Evolutionary conservation across 495 filamentous ascomycete species (phyloP), one percentile per base, ranked within the genome.

Genomic region (Aspergillus cristatus): DNA sequence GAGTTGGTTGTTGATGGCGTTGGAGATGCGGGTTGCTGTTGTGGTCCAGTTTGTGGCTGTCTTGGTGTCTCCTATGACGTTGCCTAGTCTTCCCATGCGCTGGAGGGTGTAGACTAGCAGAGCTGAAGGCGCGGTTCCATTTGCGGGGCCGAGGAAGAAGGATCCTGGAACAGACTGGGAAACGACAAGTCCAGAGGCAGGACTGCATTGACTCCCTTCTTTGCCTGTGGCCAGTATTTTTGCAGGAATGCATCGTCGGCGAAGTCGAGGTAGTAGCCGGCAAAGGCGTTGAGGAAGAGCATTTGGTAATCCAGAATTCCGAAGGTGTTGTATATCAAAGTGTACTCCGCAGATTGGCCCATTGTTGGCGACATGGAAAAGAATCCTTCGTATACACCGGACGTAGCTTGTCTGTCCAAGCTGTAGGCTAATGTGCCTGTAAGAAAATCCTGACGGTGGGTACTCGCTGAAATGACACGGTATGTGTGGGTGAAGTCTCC

Each of bases 401-500:
- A 28, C 0, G 26, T 2, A 3, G 34, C 38, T 32, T 45, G 42
- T 22, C 42, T 16, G 7, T 40, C 32, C 0, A 45, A 12, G 10
- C 28, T 22, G 14, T 36, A 45, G 25, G 37, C 26, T 13, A 45
- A 14, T 12, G 42, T 35, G 12, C 37, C 42, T 6, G 18, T 20
- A 10, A 37, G 15, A 26, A 45, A 45, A 29, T 45, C 42, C 13
- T 40, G 13, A 10, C 42, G 37, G 14, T 32, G 7, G n/a, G 42
- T 45, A n/a, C 42, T 45, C 26, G 44, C 35, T 14, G 41, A 33
- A 13, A 54, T 44, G 12, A 54, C 38, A 13, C 43, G 47, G 1
- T 40, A 29, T n/a, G 50, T 50, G 17, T 50, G 50, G 17, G 38
- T 25, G 17, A 50, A 47, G 20, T 54, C 50, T 12, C 50, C 50